Conservation (phyloP, 768 basidiomycete genomes). For the Lactarius hatsudake region DNA sequence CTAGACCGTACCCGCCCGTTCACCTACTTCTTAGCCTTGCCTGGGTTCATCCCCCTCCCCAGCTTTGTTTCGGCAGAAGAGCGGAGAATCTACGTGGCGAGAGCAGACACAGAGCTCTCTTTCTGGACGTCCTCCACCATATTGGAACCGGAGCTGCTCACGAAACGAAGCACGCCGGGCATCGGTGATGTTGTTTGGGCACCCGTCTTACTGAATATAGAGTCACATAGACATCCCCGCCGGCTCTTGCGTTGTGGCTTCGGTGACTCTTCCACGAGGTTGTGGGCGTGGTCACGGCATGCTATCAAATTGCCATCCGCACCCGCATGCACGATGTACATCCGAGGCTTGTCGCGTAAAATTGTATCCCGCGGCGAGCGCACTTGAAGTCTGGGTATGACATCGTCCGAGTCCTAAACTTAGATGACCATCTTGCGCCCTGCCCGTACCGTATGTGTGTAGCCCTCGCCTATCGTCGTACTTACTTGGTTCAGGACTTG, state of each 20-base stretch:
- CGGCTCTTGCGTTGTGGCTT: not conserved
- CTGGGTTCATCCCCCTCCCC: not conserved
- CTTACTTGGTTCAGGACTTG: not conserved
- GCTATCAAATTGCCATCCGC: not conserved
- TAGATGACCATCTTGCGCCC: constrained; percentile 5
- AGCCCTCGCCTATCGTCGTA: not conserved
- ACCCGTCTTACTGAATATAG: constrained; percentile 1
- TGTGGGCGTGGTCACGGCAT: constrained; percentile 3
- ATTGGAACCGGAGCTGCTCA: not conserved
- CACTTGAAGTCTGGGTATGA: not conserved
- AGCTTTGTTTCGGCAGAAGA: not conserved
- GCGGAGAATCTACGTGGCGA: constrained; percentile 21
- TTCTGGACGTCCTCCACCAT: not conserved
- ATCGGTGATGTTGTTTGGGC: not conserved
- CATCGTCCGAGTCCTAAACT: not conserved
- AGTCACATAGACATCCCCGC: not conserved
- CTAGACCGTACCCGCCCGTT: not conserved
- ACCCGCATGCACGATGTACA: not conserved
- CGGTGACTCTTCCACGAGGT: constrained; percentile 4
- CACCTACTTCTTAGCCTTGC: not conserved
- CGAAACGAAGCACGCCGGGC: constrained; percentile 2
- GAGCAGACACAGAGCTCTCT: not conserved
- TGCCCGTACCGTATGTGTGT: not conserved
- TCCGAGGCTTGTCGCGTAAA: constrained; percentile 7
- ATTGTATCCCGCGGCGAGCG: constrained; percentile 1